phyloP scores from a whole-genome alignment of 2,329 filamentous ascomycete genomes.

The Hypoxylon sp. region DNA sequence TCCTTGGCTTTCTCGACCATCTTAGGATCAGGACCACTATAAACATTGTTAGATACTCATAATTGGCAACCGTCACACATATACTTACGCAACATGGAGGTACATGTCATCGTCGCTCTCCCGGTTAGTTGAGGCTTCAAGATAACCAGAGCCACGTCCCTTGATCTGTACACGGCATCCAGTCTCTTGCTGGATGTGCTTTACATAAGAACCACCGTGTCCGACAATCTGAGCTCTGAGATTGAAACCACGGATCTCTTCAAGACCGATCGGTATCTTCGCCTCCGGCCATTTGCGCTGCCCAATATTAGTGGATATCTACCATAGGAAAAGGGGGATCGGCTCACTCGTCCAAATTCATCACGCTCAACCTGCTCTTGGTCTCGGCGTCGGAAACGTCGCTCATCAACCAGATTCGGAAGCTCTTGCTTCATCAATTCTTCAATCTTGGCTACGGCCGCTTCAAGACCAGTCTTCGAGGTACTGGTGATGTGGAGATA shows the following conservation, averaged over 20 bases:
- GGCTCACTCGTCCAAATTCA: constrained; percentile 85
- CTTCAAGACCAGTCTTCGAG: constrained; percentile 89
- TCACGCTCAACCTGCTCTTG: constrained; percentile 87
- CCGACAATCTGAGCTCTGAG: constrained; percentile 96
- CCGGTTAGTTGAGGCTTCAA: constrained; percentile 87
- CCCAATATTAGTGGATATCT: constrained; percentile 36
- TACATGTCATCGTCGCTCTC: constrained; percentile 98
- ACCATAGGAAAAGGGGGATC: constrained; percentile 13
- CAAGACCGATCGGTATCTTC: constrained; percentile 90
- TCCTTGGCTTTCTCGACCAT: constrained; percentile 91
- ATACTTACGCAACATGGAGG: constrained; percentile 88
- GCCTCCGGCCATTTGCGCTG: constrained; percentile 99
- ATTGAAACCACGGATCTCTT: constrained; percentile 95
- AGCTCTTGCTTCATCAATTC: constrained; percentile 97
- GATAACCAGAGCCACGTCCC: constrained; percentile 92
- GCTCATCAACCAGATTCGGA: constrained; percentile 94
- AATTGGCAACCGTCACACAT: neutral
- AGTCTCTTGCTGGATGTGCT: constrained; percentile 97
- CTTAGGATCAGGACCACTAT: constrained; percentile 85
- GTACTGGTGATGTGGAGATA: constrained; percentile 97
- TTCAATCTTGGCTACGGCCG: constrained; percentile 88
- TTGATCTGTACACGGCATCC: constrained; percentile 98
- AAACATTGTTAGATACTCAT: constrained; percentile 53
- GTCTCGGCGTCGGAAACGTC: constrained; percentile 88
- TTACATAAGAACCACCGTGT: constrained; percentile 94